Base-by-base conservation (phyloP, 306 rosid species). In the Cucurbita pepo region DNA sequence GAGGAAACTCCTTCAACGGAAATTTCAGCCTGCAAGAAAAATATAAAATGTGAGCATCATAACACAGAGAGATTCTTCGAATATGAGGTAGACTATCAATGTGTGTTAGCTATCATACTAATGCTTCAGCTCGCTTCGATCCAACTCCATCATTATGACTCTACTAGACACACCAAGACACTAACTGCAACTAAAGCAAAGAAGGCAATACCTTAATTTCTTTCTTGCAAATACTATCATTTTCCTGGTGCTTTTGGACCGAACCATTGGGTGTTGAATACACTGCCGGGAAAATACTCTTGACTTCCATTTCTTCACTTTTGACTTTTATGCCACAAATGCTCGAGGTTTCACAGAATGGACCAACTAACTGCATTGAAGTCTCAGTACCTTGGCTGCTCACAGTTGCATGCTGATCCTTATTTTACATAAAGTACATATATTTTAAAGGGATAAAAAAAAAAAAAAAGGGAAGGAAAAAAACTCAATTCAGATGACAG, bases 291-390 rank as follows among this genome's bases (percentile, higher is more conserved):
- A 67, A 43, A 70, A 22, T 22, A 38, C 51, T 69, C 65, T 72
- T 51, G 62, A 74, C 83, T 75, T 57, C 66, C 21, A 76, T 70
- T 74, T 81, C 78, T 72, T 56, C 73, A 41, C 50, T 48, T 53
- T 59, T 38, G 56, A 72, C 47, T 22, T 36, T 15, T 52, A 34
- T 3, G 47, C 21, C 34, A 40, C 41, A 50, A 47, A 59, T 40
- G 43, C 61, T 48, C 16, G 47, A 60, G 59, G 59, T 69, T 44
- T 59, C 67, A 14, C 37, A 30, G 34, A 47, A 61, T n/a, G 54
- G 30, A 69, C 58, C 80, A 77, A 72, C 62, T 69, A 45, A 73
- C 63, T 53, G 57, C 77, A 71, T 66, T 75, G 22, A 67, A 47
- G 58, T 65, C 67, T 75, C 60, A 50, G 62, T 53, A 73, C 69